phyloP scores from a whole-genome alignment of 2,329 filamentous ascomycete species.

The Diaporthe sp. region DNA sequence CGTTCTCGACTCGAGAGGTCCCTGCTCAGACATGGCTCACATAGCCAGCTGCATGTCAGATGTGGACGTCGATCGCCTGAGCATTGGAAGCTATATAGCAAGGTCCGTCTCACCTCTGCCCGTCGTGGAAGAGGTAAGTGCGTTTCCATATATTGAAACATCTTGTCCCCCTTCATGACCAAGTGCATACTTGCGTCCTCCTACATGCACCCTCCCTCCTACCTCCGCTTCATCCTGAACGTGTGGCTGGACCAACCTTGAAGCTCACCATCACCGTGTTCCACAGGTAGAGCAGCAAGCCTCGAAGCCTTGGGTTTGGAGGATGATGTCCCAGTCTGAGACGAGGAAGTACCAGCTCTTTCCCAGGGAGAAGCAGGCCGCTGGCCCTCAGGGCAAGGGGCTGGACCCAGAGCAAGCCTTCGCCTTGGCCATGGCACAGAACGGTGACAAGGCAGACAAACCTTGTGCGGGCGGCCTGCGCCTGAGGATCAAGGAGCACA shows the following conservation, averaged over 20 bases:
- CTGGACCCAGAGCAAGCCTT: conserved; percentile 63
- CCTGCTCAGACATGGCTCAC: conserved; percentile 64
- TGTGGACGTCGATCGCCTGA: conserved; percentile 51
- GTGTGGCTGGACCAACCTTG: conserved; percentile 28
- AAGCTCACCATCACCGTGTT: conserved; percentile 20
- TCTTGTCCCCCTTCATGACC: conserved; percentile 37
- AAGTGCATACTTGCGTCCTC: neutral
- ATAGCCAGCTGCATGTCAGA: conserved; percentile 69
- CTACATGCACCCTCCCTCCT: neutral
- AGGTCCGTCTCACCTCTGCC: conserved; percentile 59
- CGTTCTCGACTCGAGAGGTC: conserved; percentile 24
- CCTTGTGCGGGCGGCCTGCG: conserved; percentile 53
- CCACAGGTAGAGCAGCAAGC: conserved; percentile 41
- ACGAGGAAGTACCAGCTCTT: conserved; percentile 71
- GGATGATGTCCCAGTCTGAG: conserved; percentile 69
- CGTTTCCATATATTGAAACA: conserved; percentile 40
- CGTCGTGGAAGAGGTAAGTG: conserved; percentile 55
- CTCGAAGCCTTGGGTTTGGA: conserved; percentile 64
- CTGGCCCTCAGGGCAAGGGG: conserved; percentile 53
- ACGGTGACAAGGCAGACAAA: conserved; percentile 53
- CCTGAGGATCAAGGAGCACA: conserved; percentile 67
- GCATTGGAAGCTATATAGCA: conserved; percentile 60
- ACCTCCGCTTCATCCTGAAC: conserved; percentile 36
- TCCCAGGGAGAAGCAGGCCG: conserved; percentile 61
- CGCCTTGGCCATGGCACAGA: conserved; percentile 53